Evolutionary conservation across 164 flowering plant species (phyloP).

Genomic region (Vitis rotundifolia): DNA sequence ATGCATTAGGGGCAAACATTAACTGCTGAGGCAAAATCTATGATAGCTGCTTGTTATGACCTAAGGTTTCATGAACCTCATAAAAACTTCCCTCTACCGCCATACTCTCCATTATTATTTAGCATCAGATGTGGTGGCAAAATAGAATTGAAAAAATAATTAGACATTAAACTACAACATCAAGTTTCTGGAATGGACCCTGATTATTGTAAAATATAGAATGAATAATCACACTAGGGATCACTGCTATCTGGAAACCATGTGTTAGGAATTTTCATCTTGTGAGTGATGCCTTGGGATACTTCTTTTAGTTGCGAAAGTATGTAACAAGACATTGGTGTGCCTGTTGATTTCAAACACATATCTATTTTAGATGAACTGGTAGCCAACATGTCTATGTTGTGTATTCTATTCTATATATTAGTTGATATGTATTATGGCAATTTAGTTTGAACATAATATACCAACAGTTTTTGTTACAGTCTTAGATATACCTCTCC

Average conservation of each 20-base stretch:
- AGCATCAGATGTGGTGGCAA: too few relatives aligned
- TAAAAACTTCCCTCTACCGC: too few relatives aligned
- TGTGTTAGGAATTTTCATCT: background rate
- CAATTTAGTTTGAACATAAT: too few relatives aligned
- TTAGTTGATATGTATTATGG: too few relatives aligned
- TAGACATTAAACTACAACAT: background rate
- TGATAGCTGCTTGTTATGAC: background rate
- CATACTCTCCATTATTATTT: too few relatives aligned
- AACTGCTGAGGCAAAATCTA: background rate
- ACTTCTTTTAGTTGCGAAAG: background rate
- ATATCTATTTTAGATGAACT: too few relatives aligned
- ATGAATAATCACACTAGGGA: background rate
- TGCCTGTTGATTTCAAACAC: background rate
- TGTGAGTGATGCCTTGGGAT: too few relatives aligned
- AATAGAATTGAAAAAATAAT: background rate
- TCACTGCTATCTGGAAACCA: background rate
- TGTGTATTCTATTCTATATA: too few relatives aligned
- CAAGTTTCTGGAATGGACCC: background rate
- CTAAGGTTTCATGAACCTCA: background rate
- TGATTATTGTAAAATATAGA: background rate
- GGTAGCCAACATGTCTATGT: too few relatives aligned
- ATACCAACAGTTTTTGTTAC: too few relatives aligned
- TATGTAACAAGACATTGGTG: background rate
- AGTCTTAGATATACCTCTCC: too few relatives aligned
- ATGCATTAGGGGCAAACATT: background rate